Base-by-base conservation (phyloP, 306 rosid genomes). In the Cicer bijugum region DNA sequence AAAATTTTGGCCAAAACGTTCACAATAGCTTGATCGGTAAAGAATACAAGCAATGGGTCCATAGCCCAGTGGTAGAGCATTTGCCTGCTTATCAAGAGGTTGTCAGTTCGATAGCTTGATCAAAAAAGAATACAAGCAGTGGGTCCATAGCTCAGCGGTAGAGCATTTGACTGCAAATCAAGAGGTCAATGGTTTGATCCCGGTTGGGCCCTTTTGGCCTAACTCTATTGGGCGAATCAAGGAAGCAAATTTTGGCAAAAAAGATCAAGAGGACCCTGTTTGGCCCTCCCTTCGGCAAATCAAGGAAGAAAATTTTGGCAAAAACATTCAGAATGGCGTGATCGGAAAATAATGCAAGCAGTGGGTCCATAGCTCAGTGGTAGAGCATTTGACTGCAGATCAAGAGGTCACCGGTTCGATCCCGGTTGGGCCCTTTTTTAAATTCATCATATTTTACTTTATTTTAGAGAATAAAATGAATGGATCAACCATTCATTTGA, bases 81-180 rank as follows among this genome's bases (percentile, higher is more conserved):
- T n/a, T n/a, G n/a, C n/a, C n/a, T n/a, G n/a, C n/a, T n/a, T n/a
- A n/a, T n/a, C n/a, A n/a, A n/a, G n/a, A n/a, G n/a, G n/a, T n/a
- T n/a, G n/a, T n/a, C n/a, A n/a, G n/a, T n/a, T n/a, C n/a, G n/a
- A n/a, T 61, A 28, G 35, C 5, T 28, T 28, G 5, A 28, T 28
- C 5, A 1, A 5, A 0, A 4, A 28, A 43, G 12, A 2, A 43
- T 43, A 9, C 47, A 0, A 43, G 1, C 6, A 33, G 0, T 33
- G 65, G 71, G 53, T 65, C 71, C 53, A 65, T 65, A 65, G 69
- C 69, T 39, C 68, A 62, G 68, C 14, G 48, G 68, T 37, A 62
- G 69, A 62, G 69, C 69, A 39, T 62, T 43, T 65, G 55, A 62
- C 69, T 62, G 69, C 69, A 28, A 3, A 28, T 23, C 33, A 23